These are phyloP conservation scores for Suaeda aralocaspica DNA, from an alignment of 148 eudicot genomes.

Conservation along the genomic window DNA sequence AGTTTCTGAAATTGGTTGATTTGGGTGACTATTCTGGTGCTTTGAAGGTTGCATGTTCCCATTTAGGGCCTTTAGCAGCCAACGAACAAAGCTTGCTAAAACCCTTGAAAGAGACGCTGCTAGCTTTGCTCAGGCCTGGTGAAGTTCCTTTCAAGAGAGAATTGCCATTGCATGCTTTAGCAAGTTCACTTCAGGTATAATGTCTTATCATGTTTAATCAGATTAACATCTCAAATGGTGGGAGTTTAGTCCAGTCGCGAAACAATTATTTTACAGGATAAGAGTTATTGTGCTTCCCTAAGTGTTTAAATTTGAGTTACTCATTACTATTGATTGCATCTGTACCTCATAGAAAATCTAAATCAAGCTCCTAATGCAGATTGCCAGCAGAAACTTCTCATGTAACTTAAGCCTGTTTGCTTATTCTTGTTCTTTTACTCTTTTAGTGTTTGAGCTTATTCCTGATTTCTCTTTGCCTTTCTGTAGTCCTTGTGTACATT, in stretches of 20 bases:
- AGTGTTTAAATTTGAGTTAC: no score
- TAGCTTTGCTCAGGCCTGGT: slow-evolving; percentile 64
- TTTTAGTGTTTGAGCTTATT: no score
- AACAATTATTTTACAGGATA: neutral
- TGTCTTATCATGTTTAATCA: neutral
- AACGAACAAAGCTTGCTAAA: slow-evolving; percentile 59
- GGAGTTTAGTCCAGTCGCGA: neutral
- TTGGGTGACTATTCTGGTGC: slow-evolving; percentile 76
- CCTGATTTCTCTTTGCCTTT: neutral
- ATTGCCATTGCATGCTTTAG: slow-evolving; percentile 61
- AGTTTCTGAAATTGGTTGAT: slow-evolving; percentile 80
- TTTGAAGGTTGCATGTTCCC: slow-evolving; percentile 71
- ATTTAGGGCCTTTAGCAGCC: slow-evolving; percentile 86
- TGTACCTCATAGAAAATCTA: neutral
- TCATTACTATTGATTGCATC: neutral
- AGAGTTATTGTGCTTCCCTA: neutral
- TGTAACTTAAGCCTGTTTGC: neutral
- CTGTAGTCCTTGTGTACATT: neutral
- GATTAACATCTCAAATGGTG: neutral
- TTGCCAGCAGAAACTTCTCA: neutral
- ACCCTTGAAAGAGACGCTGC: slow-evolving; percentile 80
- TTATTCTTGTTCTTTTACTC: neutral
- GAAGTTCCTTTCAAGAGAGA: slow-evolving; percentile 48
- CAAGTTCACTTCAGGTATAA: slow-evolving; percentile 84
- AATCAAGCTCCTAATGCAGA: neutral